Base-by-base conservation (phyloP, 2,329 filamentous ascomycete genomes). In the Alternaria incomplexa region DNA sequence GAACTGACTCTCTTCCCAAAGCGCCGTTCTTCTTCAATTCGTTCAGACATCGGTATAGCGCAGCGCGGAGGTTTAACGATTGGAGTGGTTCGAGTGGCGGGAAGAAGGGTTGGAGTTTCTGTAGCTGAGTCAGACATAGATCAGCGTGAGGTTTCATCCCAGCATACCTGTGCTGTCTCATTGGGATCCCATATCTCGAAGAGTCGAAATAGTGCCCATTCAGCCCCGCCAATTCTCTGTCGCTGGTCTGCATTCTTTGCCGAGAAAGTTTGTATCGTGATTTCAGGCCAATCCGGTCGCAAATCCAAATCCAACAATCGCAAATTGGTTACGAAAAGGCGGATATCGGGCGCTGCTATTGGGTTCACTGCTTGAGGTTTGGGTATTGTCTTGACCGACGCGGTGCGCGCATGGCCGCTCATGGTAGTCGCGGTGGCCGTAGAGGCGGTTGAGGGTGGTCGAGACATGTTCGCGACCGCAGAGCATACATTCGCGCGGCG, bases 81-180 rank as follows among this genome's bases (percentile, higher is more conserved):
- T 97, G 94, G 50, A 96, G 85, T 40, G 95, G 93, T 72, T 97
- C 94, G 68, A 92, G 86, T 0, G 96, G 93, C 15, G 96, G 96
- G 75, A 96, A 98, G 83, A 95, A 96, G 0, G 93, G 92, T 61
- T 90, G 90, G 10, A 98, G 85, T 85, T 96, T 97, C 91, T 95
- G 54, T 13, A 10, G 6, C 5, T 6, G 4, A 11, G 36, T 71
- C 28, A 67, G 59, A 45, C 9, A 17, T 15, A 11, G 44, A 10
- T 28, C 20, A 55, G 30, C 10, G 12, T 1, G 52, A 20, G 13
- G 36, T 17, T 46, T 20, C 13, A 28, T 20, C 3, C 47, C 56
- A 48, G 51, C 63, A 44, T 84, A 93, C 92, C 82, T 90, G 90
- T 66, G 87, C 86, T 17, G 93, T 88, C 72, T 92, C 91, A 11